phyloP scores from a whole-genome alignment of 1,139 yeast species.

The Candida tetrigidarum region DNA sequence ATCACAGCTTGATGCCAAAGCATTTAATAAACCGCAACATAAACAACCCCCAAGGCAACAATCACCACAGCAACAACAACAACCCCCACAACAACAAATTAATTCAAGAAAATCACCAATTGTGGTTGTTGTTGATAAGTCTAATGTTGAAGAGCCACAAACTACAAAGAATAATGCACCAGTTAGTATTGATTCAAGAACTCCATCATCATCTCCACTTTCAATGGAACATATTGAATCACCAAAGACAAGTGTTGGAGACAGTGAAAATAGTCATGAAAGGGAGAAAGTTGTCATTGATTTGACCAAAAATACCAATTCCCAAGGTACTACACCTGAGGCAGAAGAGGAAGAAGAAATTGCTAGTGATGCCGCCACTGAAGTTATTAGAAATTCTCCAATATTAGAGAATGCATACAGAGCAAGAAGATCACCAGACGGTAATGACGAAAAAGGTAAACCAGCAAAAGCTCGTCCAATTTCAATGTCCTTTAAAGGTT shows the following conservation, averaged over 20 bases:
- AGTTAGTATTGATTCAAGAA: conserved; percentile 17
- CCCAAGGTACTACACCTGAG: neutral
- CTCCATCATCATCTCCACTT: conserved; percentile 19
- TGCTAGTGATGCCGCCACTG: conserved; percentile 1
- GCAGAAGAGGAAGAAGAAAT: conserved; percentile 1
- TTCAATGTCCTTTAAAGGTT: conserved; percentile 70
- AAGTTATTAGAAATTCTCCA: conserved; percentile 23
- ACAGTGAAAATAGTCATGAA: conserved; percentile 11
- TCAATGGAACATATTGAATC: conserved; percentile 14
- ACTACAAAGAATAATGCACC: conserved; percentile 13
- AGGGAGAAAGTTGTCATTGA: neutral
- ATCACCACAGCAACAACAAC: neutral
- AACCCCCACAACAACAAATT: neutral
- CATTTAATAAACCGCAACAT: neutral
- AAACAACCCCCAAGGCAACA: neutral
- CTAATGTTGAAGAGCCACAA: conserved; percentile 3
- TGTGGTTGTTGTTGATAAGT: conserved; percentile 5
- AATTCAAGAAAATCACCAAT: neutral
- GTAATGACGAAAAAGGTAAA: conserved; percentile 18
- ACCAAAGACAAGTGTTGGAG: conserved; percentile 19
- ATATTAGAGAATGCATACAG: conserved; percentile 27
- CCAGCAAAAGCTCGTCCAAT: conserved; percentile 49
- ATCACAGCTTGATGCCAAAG: conserved; percentile 3
- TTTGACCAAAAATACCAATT: neutral
- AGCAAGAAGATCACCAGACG: conserved; percentile 2